These are phyloP conservation scores for Laburnicola sp. DNA, from an alignment of 2,329 filamentous ascomycete genomes.

Conservation along the genomic window DNA sequence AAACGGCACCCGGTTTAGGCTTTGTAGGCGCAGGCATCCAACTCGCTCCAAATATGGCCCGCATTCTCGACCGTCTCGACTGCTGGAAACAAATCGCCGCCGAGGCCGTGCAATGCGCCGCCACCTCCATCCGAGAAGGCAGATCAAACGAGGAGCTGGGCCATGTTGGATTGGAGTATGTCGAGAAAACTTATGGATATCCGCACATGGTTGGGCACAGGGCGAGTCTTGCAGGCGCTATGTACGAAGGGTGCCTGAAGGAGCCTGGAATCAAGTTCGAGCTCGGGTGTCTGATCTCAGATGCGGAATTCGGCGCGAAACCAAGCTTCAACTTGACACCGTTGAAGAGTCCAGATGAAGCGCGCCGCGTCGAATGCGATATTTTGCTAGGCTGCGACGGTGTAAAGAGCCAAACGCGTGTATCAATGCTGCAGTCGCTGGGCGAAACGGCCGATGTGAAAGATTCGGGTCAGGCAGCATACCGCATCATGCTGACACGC, in stretches of 20 bases:
- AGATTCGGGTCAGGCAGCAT: conserved; percentile 75
- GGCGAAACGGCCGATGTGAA: conserved; percentile 59
- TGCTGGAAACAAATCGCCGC: conserved; percentile 71
- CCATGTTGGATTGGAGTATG: conserved; percentile 69
- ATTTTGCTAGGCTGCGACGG: conserved; percentile 53
- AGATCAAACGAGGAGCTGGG: conserved; percentile 69
- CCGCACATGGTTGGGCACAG: conserved; percentile 82
- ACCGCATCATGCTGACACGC: conserved; percentile 75
- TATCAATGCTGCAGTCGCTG: conserved; percentile 59
- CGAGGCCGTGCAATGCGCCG: conserved; percentile 70
- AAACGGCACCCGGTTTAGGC: conserved; percentile 71
- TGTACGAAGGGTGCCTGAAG: conserved; percentile 73
- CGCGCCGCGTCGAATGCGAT: conserved; percentile 57
- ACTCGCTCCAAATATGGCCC: conserved; percentile 78
- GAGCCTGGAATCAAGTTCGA: conserved; percentile 65
- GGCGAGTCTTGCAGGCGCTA: conserved; percentile 67
- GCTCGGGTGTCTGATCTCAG: conserved; percentile 62
- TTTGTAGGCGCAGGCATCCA: conserved; percentile 87
- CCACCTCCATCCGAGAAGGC: conserved; percentile 75
- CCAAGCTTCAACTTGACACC: conserved; percentile 64
- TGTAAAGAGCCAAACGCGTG: conserved; percentile 53
- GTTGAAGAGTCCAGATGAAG: conserved; percentile 52
- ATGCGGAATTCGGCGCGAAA: conserved; percentile 60
- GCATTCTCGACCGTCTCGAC: conserved; percentile 72
- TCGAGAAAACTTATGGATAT: conserved; percentile 69